phyloP scores from a whole-genome alignment of 352 stramenopile genomes.

The Aphanomyces astaci region DNA sequence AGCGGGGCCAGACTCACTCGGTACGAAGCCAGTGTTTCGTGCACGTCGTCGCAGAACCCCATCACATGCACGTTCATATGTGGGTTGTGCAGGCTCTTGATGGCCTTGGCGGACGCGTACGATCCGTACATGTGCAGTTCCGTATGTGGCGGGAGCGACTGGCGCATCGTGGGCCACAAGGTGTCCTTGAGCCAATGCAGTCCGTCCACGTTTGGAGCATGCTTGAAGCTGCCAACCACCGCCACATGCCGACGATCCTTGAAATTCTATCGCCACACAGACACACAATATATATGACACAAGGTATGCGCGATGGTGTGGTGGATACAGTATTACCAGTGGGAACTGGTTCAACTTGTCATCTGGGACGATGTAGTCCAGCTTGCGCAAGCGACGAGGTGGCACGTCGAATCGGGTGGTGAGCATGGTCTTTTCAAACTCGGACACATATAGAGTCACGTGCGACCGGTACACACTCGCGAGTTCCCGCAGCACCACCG shows the following conservation, averaged over 20 bases:
- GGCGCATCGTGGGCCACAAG: slow-evolving; percentile 71
- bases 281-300: too few species aligned
- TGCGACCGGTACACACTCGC: slow-evolving; percentile 70
- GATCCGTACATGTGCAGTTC: slow-evolving; percentile 86
- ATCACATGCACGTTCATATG: slow-evolving; percentile 62
- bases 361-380: slow-evolving; percentile 29
- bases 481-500: slow-evolving; percentile 59
- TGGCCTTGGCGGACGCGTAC: slow-evolving; percentile 45
- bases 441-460: slow-evolving; percentile 65
- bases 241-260: slow-evolving; percentile 54
- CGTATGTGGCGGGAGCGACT: slow-evolving; percentile 3
- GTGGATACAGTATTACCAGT: too few species aligned
- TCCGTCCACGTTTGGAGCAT: slow-evolving; percentile 87
- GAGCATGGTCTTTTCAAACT: slow-evolving; percentile 52
- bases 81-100: slow-evolving; percentile 50
- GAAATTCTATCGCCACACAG: too few species aligned
- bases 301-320: too few species aligned
- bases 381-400: slow-evolving; percentile 29
- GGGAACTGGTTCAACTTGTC: slow-evolving; percentile 60
- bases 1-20: slow-evolving; percentile 83
- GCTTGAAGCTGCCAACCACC: slow-evolving; percentile 90
- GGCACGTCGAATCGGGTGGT: slow-evolving; percentile 54
- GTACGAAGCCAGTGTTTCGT: slow-evolving; percentile 59
- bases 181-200: slow-evolving; percentile 59
- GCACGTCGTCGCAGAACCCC: slow-evolving; percentile 67